Conservation (phyloP, 257 asterid species). For the Parsonsia alboflavescens region DNA sequence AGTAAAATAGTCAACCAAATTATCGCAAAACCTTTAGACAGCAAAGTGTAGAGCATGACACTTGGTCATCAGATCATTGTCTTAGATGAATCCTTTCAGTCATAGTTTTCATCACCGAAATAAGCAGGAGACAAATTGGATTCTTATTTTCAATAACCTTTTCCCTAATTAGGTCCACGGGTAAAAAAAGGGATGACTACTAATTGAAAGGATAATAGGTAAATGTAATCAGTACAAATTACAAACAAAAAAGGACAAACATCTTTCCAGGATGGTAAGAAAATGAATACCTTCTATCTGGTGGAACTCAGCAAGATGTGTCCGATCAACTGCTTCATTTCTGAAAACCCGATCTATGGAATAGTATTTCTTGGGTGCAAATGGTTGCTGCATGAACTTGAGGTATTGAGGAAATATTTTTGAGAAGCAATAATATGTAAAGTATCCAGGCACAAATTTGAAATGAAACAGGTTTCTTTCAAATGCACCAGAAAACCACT, state of each 20-base stretch:
- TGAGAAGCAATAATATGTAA: background rate
- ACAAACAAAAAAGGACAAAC: background rate
- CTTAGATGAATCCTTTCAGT: background rate
- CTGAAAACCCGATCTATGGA: constrained; percentile 96
- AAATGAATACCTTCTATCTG: constrained; percentile 80
- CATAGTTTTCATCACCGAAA: background rate
- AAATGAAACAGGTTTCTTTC: background rate
- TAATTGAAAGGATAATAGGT: background rate
- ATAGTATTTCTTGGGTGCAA: constrained; percentile 80
- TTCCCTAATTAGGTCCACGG: background rate
- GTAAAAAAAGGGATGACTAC: background rate
- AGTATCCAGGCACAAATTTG: background rate
- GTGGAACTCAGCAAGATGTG: constrained; percentile 99
- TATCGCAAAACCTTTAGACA: background rate
- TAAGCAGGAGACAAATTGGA: background rate
- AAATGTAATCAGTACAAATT: background rate
- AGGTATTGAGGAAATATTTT: constrained; percentile 10
- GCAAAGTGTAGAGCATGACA: background rate
- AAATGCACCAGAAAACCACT: background rate
- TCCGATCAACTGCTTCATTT: constrained; percentile 97
- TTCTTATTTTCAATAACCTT: background rate
- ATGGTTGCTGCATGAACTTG: constrained; percentile 53
- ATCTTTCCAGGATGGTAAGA: background rate
- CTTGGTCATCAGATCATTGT: background rate
- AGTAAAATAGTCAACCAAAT: background rate